Evolutionary conservation across 2,329 filamentous ascomycete species (phyloP).

Genomic region (Xylaria hypoxylon): DNA sequence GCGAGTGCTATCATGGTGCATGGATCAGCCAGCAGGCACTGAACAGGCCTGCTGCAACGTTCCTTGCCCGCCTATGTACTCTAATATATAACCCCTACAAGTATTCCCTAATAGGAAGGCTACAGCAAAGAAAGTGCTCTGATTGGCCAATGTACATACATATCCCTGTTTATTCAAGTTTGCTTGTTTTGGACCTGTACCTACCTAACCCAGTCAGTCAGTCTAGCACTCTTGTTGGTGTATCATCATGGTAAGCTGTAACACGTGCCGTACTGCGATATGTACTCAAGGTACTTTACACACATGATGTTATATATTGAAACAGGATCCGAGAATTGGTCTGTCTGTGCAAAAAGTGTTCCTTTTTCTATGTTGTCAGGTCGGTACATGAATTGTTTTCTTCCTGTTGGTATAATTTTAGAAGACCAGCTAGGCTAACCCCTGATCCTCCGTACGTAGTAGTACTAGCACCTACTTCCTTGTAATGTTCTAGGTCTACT

Average conservation of each 20-base stretch:
- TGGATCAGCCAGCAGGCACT: background rate
- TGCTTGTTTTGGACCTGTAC: conserved; percentile 32
- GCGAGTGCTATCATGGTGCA: background rate
- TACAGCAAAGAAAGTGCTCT: background rate
- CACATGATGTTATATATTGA: too few species aligned
- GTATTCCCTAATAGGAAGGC: conserved; percentile 8
- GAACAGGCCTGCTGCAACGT: conserved; percentile 1
- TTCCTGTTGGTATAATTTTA: too few species aligned
- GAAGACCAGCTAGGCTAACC: too few species aligned
- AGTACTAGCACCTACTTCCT: too few species aligned
- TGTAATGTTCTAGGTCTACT: too few species aligned
- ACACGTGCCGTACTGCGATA: background rate
- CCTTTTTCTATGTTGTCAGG: too few species aligned
- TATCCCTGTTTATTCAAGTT: conserved; percentile 10
- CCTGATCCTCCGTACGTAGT: too few species aligned
- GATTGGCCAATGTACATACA: conserved; percentile 19
- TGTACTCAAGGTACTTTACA: background rate
- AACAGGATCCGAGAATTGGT: too few species aligned
- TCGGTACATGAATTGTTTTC: too few species aligned
- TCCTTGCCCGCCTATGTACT: background rate
- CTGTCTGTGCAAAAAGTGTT: too few species aligned
- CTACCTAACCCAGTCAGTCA: conserved; percentile 18
- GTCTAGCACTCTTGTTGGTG: conserved; percentile 16
- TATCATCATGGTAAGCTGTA: conserved; percentile 3
- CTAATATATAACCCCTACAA: background rate